These are phyloP conservation scores for Arachnomyces sp. DNA, from an alignment of 2,329 filamentous ascomycete genomes.

Conservation along the genomic window DNA sequence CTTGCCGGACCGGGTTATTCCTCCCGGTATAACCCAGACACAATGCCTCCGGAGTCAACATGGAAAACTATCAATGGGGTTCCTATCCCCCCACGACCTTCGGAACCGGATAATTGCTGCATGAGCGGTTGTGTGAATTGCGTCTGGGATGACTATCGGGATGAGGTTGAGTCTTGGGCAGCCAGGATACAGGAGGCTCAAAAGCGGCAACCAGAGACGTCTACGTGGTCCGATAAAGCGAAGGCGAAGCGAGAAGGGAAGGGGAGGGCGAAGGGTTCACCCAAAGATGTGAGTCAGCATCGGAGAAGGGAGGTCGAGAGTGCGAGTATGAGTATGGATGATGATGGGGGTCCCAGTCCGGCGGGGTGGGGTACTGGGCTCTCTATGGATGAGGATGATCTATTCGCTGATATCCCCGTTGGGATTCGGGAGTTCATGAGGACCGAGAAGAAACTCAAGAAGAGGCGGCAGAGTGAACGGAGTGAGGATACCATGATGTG, in stretches of 20 bases:
- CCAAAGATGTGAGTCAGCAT: conserved; percentile 23
- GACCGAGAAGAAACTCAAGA: conserved; percentile 82
- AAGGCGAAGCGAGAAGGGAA: conserved; percentile 40
- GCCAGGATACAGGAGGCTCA: conserved; percentile 58
- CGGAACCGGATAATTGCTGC: conserved; percentile 95
- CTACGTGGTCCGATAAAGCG: not conserved
- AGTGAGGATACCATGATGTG: not conserved
- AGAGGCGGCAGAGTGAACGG: conserved; percentile 57
- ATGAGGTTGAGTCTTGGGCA: conserved; percentile 89
- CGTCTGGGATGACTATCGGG: conserved; percentile 86
- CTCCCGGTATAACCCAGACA: conserved; percentile 47
- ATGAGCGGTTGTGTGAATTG: conserved; percentile 99
- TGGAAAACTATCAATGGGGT: conserved; percentile 64
- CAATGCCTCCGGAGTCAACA: conserved; percentile 52
- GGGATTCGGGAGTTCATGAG: conserved; percentile 97
- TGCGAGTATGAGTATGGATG: conserved; percentile 61
- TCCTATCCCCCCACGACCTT: conserved; percentile 70
- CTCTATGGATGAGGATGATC: conserved; percentile 46
- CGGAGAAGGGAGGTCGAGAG: conserved; percentile 38
- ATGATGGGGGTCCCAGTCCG: conserved; percentile 70
- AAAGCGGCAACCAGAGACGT: conserved; percentile 14
- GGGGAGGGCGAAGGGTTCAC: conserved; percentile 8
- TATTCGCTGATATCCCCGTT: conserved; percentile 77
- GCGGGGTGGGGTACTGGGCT: conserved; percentile 53
- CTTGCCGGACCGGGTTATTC: conserved; percentile 66